A percentile compares a stretch with the other conserved stretches of the same genome.
Conservation (phyloP, 306 rosid species). For the Gleditsia sinensis region DNA sequence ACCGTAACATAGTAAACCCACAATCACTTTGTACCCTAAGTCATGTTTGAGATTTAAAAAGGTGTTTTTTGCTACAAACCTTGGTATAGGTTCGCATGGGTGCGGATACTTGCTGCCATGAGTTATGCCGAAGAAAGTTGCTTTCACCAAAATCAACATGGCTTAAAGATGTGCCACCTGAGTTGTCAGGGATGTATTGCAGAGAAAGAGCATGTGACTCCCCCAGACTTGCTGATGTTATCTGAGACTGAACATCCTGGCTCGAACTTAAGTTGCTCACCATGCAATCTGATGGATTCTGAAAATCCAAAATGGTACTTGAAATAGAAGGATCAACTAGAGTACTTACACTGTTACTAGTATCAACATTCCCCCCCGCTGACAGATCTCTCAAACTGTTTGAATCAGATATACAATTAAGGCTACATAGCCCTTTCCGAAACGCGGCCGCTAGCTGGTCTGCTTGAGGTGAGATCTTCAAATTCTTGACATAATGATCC, state of each 20-base stretch:
- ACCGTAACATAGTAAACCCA: constrained; percentile 7
- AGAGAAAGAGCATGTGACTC: constrained; percentile 72
- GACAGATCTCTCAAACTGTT: constrained; percentile 66
- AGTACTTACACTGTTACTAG: constrained; percentile 53
- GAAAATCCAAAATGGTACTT: constrained; percentile 73
- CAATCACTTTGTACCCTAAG: not conserved
- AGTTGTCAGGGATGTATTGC: constrained; percentile 59
- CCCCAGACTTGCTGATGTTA: constrained; percentile 68
- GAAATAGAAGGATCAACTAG: constrained; percentile 75
- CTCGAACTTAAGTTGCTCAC: constrained; percentile 72
- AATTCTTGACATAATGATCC: constrained; percentile 66
- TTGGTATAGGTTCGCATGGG: constrained; percentile 84
- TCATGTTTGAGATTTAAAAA: not conserved
- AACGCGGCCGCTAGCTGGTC: constrained; percentile 52
- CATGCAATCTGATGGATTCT: constrained; percentile 58
- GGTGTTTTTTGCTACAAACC: constrained; percentile 46
- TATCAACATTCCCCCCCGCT: constrained; percentile 61
- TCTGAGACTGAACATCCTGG: constrained; percentile 93
- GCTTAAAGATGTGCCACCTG: constrained; percentile 85
- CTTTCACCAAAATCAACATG: constrained; percentile 81
- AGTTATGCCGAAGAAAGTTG: constrained; percentile 71
- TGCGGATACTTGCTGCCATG: constrained; percentile 78
- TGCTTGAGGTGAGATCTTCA: constrained; percentile 47
- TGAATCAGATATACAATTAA: constrained; percentile 52
- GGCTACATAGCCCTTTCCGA: constrained; percentile 49